Base-by-base conservation (phyloP, 1,284 basidiomycete genomes). In the Fomitiporia mediterranea region DNA sequence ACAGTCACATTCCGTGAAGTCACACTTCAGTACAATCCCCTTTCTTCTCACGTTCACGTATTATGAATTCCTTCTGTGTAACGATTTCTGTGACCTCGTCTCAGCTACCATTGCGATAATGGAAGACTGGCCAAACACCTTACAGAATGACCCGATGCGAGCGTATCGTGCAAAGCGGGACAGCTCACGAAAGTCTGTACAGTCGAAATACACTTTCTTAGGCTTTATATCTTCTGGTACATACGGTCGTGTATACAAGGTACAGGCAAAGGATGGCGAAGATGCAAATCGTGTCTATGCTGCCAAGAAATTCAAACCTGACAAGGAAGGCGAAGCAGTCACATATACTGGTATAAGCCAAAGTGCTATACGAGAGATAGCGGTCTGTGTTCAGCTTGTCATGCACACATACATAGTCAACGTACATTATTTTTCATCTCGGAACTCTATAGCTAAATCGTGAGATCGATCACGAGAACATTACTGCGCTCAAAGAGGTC, bases 221-320 rank as follows among this genome's bases (percentile, higher is more conserved):
- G 97, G 97, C 6, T 99, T 99, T 74, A 94, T 99, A 63, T 97
- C 94, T 6, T 96, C 94, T 3, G 96, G 96, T 17, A 99, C 97
- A 0, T 99, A 99, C 67, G 97, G 97, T 0, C 80, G 94, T 27
- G 96, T 99, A 3, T 99, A 99, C 81, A 99, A 99, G 70, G 97
- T 95, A 0, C 82, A 90, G 60, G 86, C 88, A 60, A 77, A 82
- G 32, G 87, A 76, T 49, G 74, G 75, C 51, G 67, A 82, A 1
- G 74, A 75, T 8, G 84, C 86, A 42, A 82, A 77, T 1, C 77
- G 75, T 56, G 79, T 96, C 48, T 90, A 94, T 66, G 97, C 96
- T 3, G 98, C 99, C 75, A 99, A 99, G 76, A 99, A 99, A 72
- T 99, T 99, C 78, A 99, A 99, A 70, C 95, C 96, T 0, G 97